phyloP scores from a whole-genome alignment of 192 early-diverging fungal genomes.

The Glomus cerebriforme region DNA sequence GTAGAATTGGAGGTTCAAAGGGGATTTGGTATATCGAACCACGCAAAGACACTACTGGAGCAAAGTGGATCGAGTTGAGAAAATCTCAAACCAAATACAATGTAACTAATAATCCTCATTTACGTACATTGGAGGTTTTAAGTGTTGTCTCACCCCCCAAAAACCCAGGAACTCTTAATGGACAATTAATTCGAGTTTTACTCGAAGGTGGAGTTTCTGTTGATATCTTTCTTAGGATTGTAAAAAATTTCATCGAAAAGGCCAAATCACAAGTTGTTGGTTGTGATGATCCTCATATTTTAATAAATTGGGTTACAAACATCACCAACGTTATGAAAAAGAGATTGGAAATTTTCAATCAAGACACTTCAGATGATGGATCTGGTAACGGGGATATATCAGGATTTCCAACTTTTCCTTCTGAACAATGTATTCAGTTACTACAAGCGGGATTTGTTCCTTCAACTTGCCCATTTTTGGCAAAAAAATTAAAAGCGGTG shows the following conservation, averaged over 20 bases:
- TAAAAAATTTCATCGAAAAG: constrained; percentile 32
- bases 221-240: constrained; percentile 31
- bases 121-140: constrained; percentile 37
- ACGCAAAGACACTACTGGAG: constrained; percentile 4
- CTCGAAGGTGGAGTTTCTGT: constrained; percentile 32
- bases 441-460: constrained; percentile 41
- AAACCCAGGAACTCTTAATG: constrained; percentile 32
- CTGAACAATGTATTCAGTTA: constrained; percentile 34
- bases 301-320: constrained; percentile 35
- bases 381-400: constrained; percentile 1
- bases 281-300: constrained; percentile 4
- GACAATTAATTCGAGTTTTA: constrained; percentile 39
- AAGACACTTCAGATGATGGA: background rate
- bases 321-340: constrained; percentile 12
- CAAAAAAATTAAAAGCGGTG: constrained; percentile 32
- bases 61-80: constrained; percentile 36
- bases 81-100: constrained; percentile 39
- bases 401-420: constrained; percentile 22
- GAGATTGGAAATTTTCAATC: constrained; percentile 22
- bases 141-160: constrained; percentile 9
- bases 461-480: constrained; percentile 33
- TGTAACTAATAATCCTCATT: constrained; percentile 15
- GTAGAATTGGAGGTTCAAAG: constrained; percentile 42
- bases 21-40: constrained; percentile 38
- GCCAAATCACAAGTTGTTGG: constrained; percentile 14